phyloP scores from a whole-genome alignment of 2,329 filamentous ascomycete genomes.

The Mollisiaceae sp. region DNA sequence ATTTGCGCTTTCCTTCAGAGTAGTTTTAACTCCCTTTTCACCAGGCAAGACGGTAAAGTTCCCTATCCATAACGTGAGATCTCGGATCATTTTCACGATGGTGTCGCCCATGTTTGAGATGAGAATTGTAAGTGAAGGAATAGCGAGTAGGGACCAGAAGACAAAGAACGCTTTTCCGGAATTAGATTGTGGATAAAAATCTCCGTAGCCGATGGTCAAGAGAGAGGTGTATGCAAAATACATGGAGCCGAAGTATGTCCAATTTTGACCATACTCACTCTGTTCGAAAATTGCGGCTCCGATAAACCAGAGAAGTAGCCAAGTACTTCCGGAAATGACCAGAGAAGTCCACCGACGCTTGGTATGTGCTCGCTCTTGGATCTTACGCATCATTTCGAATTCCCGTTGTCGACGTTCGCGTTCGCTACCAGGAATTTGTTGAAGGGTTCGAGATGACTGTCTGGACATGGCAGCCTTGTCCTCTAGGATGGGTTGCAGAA shows the following conservation, averaged over 20 bases:
- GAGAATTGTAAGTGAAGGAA: conserved; percentile 87
- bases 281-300: conserved; percentile 76
- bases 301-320: conserved; percentile 77
- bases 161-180: conserved; percentile 86
- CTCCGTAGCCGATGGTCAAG: conserved; percentile 87
- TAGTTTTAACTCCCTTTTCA: conserved; percentile 54
- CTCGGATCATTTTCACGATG: conserved; percentile 67
- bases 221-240: conserved; percentile 88
- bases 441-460: conserved; percentile 18
- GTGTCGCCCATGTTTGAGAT: conserved; percentile 86
- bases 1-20: conserved; percentile 51
- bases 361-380: conserved; percentile 68
- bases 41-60: conserved; percentile 66
- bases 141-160: conserved; percentile 86
- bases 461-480: conserved; percentile 8
- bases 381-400: conserved; percentile 80
- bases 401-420: conserved; percentile 69
- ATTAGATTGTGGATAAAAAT: conserved; percentile 77
- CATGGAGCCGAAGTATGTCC: conserved; percentile 80
- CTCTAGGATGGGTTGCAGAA: conserved; percentile 52
- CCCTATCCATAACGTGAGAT: conserved; percentile 60
- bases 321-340: conserved; percentile 68
- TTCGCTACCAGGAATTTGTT: conserved; percentile 44
- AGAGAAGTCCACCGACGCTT: conserved; percentile 79
- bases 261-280: conserved; percentile 56